Evolutionary conservation across 169 alveolate genomes (phyloP), one percentile per base, ranked within the genome.

Genomic region (Plasmodium billcollinsi): DNA sequence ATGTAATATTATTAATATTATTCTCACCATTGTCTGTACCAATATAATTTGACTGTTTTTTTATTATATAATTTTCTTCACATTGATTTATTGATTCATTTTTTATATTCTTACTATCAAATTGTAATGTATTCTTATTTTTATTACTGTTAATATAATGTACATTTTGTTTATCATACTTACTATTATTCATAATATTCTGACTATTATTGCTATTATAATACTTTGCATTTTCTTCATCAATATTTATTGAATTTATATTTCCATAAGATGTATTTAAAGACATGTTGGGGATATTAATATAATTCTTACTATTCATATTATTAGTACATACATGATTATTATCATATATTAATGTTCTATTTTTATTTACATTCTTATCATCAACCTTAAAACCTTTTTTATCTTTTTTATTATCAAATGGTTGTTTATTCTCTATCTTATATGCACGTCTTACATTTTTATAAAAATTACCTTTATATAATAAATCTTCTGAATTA

Each of bases 401-500:
- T 14, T 15, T 54, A 4, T 54, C 8, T 18, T n/a, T 71, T 18
- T 47, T 71, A 59, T 20, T 71, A 63, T 45, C 45, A 49, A 9
- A 12, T 14, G 80, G 29, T 7, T 59, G 50, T 18, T 15, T 26
- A 47, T 56, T 43, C 26, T 26, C 66, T 33, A 18, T 20, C 21
- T 66, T 47, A n/a, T 43, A 6, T 49, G 56, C 59, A 18, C 63
- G 56, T 29, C 83, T 18, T 47, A 39, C 56, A 69, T 56, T 52
- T 47, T 54, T 67, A 43, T 39, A 67, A 45, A 52, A 54, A 49
- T 58, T 58, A 21, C 24, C 58, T 52, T 20, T 69, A 62, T 83
- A 56, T 61, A 83, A 26, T 18, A 83, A 47, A 26, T 69, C 91
- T 29, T 83, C 91, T 43, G 91, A 66, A 62, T 83, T 83, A 62